Conservation (phyloP, 83 land plant species). For the Diphasiastrum complanatum region DNA sequence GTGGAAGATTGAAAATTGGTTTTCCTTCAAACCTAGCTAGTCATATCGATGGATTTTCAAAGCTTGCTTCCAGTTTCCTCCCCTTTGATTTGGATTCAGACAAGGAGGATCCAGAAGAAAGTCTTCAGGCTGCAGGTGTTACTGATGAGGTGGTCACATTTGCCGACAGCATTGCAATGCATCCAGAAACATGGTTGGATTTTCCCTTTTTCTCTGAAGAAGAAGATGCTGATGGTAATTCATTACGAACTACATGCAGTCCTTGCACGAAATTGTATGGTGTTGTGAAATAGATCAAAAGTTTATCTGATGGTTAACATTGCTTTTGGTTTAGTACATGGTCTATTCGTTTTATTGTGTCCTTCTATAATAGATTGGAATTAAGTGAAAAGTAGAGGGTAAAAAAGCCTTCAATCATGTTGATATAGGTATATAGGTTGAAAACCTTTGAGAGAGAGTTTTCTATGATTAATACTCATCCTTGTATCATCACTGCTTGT, state of each 20-base stretch:
- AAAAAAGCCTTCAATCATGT: too few relatives aligned
- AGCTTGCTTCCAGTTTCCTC: conserved; percentile 9
- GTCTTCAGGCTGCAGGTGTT: not conserved
- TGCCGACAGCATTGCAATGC: not conserved
- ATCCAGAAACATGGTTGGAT: conserved; percentile 14
- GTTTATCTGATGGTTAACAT: too few relatives aligned
- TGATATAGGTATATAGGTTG: too few relatives aligned
- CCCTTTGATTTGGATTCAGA: not conserved
- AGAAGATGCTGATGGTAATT: conserved; percentile 1
- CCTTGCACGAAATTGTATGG: too few relatives aligned
- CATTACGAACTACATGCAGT: not conserved
- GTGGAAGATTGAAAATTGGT: not conserved
- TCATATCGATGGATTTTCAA: not conserved
- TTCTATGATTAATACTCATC: too few relatives aligned
- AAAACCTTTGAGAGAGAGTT: too few relatives aligned
- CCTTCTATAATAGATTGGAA: too few relatives aligned
- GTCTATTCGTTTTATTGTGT: too few relatives aligned
- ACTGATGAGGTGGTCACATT: conserved; percentile 11
- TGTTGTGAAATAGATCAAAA: too few relatives aligned
- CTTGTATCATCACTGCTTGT: too few relatives aligned
- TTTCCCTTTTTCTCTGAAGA: conserved; percentile 14
- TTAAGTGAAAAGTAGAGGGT: too few relatives aligned
- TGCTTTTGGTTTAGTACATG: too few relatives aligned
- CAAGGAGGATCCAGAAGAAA: not conserved
- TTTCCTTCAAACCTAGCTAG: not conserved